Conservation (phyloP, 116 monocot species). For the Posidonia oceanica region DNA sequence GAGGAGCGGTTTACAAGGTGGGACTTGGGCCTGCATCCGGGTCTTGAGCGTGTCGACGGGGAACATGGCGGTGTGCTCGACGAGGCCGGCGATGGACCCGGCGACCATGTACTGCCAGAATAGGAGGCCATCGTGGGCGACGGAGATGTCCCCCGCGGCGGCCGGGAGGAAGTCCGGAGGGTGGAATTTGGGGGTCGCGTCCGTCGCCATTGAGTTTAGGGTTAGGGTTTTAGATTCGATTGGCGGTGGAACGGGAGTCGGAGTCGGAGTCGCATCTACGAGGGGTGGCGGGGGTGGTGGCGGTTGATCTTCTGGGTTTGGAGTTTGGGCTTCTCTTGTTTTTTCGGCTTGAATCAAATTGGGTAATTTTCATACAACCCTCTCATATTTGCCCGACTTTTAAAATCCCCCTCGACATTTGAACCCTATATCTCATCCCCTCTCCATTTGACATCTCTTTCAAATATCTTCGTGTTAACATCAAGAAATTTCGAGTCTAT, state of each 20-base stretch:
- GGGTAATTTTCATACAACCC: too few species aligned
- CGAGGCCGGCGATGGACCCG: conserved; percentile 75
- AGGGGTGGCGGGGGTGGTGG: background rate
- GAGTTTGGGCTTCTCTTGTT: too few species aligned
- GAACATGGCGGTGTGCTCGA: conserved; percentile 93
- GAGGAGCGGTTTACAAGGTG: conserved; percentile 25
- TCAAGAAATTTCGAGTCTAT: too few species aligned
- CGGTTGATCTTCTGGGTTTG: background rate
- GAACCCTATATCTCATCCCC: too few species aligned
- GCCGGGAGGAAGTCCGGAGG: conserved; percentile 44
- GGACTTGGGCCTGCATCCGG: conserved; percentile 61
- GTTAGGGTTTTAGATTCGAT: background rate
- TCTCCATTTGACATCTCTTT: too few species aligned
- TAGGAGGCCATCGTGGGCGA: conserved; percentile 61
- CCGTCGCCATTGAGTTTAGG: conserved; percentile 10
- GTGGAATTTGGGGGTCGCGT: conserved; percentile 14
- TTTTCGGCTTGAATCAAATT: too few species aligned
- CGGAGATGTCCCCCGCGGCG: conserved; percentile 8
- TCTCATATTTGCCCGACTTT: too few species aligned
- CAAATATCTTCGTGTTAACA: too few species aligned
- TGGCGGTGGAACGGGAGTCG: background rate
- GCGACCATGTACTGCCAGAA: conserved; percentile 94
- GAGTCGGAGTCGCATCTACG: background rate
- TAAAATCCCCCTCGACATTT: too few species aligned
- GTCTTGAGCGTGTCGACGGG: conserved; percentile 94